A percentile compares a stretch with the other conserved stretches of the same genome.
These are phyloP conservation scores for Lasiosphaeris hirsuta DNA, from an alignment of 495 filamentous ascomycete species.

Conservation along the genomic window DNA sequence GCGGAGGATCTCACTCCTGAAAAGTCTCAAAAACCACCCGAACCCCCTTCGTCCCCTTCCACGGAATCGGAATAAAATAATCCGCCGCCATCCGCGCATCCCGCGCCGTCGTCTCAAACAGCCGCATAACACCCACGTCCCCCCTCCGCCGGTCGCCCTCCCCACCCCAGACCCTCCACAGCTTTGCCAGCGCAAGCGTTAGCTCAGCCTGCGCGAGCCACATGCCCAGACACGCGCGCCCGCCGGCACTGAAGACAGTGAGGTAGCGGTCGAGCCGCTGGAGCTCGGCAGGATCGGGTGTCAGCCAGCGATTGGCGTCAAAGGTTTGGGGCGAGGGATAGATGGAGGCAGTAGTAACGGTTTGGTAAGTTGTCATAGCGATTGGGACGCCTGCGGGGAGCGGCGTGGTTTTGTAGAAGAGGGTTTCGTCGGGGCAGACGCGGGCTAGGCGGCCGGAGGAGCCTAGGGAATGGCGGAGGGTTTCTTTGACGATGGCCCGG, in stretches of 20 bases:
- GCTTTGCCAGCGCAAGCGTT: conserved; percentile 11
- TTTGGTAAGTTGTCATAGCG: conserved; percentile 39
- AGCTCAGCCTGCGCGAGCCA: conserved; percentile 16
- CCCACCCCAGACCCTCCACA: conserved; percentile 19
- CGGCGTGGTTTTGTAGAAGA: conserved; percentile 31
- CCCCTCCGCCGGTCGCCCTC: neutral
- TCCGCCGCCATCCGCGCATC: conserved; percentile 23
- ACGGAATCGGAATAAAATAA: conserved; percentile 24
- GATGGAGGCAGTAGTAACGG: conserved; percentile 36
- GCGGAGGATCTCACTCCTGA: neutral
- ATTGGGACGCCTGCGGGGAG: conserved; percentile 30
- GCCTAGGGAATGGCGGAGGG: conserved; percentile 40
- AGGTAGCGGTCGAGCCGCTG: conserved; percentile 4
- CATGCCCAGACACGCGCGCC: conserved; percentile 9
- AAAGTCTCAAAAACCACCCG: conserved; percentile 9
- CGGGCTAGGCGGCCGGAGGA: conserved; percentile 40
- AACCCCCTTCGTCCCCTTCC: conserved; percentile 13
- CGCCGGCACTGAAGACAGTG: conserved; percentile 9
- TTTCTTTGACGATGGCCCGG: conserved; percentile 43
- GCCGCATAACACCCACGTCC: conserved; percentile 12
- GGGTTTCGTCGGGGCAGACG: conserved; percentile 37
- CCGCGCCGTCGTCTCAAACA: conserved; percentile 16
- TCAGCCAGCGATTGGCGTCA: conserved; percentile 47
- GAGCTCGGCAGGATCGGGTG: neutral
- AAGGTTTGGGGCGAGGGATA: conserved; percentile 45